Percentiles rank a stretch among this genome's conserved stretches.
Evolutionary conservation across 805 yeast genomes (phyloP).

Genomic region (Schwanniomyces occidentalis): DNA sequence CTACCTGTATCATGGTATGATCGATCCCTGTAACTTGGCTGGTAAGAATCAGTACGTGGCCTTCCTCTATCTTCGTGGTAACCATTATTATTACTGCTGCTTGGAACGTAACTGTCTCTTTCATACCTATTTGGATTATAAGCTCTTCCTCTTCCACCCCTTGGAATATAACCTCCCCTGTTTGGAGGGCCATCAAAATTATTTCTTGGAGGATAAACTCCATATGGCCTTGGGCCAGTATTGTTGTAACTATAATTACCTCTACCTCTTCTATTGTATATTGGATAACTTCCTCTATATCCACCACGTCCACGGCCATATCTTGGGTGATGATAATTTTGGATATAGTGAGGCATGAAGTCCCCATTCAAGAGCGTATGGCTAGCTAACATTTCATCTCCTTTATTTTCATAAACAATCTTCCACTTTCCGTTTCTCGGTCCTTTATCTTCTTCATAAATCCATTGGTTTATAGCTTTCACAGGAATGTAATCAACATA

Average conservation of each 20-base stretch:
- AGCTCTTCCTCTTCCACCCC: conserved; percentile 9
- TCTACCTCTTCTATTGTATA: conserved; percentile 5
- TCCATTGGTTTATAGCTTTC: conserved; percentile 46
- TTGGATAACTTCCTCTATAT: conserved; percentile 1
- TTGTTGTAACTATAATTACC: conserved; percentile 2
- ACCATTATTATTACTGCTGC: conserved; percentile 2
- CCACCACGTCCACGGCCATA: conserved; percentile 9
- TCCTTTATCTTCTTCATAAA: conserved; percentile 45
- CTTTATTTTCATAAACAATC: conserved; percentile 33
- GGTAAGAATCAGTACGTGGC: conserved; percentile 12
- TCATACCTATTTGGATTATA: conserved; percentile 8
- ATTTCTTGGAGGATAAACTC: conserved; percentile 4
- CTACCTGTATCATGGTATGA: too few species aligned
- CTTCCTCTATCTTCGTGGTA: conserved; percentile 5
- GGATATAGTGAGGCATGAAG: conserved; percentile 15
- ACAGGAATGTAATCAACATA: conserved; percentile 48
- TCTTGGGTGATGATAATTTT: conserved; percentile 2
- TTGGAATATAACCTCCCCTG: conserved; percentile 6
- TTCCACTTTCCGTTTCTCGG: conserved; percentile 49
- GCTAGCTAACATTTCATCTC: conserved; percentile 25
- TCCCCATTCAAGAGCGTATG: conserved; percentile 18
- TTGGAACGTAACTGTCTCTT: conserved; percentile 13
- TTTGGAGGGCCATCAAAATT: conserved; percentile 4
- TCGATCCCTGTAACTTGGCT: neutral
- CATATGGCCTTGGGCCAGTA: conserved; percentile 4